Evolutionary conservation across 2,329 filamentous ascomycete species (phyloP).

Genomic region (Ophiostoma ips): DNA sequence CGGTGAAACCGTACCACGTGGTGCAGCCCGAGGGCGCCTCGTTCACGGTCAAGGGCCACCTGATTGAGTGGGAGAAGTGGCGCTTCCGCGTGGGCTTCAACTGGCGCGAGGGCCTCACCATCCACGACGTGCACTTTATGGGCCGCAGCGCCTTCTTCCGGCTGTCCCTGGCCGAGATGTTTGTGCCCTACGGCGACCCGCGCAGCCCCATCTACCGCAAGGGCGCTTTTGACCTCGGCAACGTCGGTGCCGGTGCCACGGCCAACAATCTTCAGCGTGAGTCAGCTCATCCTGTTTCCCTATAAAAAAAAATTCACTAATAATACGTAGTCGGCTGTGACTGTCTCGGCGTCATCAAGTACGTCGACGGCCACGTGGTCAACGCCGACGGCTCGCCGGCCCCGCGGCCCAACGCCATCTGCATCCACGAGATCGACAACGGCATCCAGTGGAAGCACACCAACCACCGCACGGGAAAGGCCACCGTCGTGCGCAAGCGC

Average conservation of each 20-base stretch:
- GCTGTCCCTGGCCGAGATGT: constrained; percentile 55
- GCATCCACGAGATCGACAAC: constrained; percentile 57
- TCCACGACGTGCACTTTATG: constrained; percentile 1
- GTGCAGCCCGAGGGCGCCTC: constrained; percentile 12
- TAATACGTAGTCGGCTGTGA: constrained; percentile 64
- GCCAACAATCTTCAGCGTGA: constrained; percentile 54
- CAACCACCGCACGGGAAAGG: constrained; percentile 50
- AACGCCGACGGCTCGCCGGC: constrained; percentile 37
- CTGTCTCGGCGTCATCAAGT: constrained; percentile 52
- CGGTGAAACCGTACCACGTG: constrained; percentile 1
- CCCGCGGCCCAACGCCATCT: constrained; percentile 40
- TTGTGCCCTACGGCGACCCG: constrained; percentile 49
- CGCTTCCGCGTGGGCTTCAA: constrained; percentile 56
- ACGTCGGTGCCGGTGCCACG: constrained; percentile 51
- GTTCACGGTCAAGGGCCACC: constrained; percentile 37
- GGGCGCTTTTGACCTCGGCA: constrained; percentile 60
- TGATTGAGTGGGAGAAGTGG: constrained; percentile 54
- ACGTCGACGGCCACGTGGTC: constrained; percentile 43
- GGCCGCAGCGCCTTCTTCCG: constrained; percentile 30
- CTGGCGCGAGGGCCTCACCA: constrained; percentile 53
- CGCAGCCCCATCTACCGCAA: constrained; percentile 54
- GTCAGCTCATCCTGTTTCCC: too few species aligned
- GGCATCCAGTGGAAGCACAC: constrained; percentile 61
- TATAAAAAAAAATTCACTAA: too few species aligned
- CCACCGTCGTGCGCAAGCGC: constrained; percentile 44